phyloP scores from a whole-genome alignment of 2,329 filamentous ascomycete genomes.

The Hypomyces perniciosus region DNA sequence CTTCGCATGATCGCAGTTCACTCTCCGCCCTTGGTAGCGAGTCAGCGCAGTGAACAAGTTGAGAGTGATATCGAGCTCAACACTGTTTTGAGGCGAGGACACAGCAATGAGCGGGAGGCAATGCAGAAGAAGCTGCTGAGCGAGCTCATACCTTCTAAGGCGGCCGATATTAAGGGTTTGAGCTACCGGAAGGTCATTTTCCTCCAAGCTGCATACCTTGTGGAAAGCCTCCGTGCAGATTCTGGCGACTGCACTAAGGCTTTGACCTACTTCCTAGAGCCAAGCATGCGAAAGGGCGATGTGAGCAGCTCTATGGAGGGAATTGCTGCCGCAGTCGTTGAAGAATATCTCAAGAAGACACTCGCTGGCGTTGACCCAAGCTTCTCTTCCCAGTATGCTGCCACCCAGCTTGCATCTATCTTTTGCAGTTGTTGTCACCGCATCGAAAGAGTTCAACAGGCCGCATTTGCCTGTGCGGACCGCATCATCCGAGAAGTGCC shows the following conservation, averaged over 20 bases:
- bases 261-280: constrained; percentile 90
- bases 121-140: constrained; percentile 75
- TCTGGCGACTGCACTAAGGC: constrained; percentile 87
- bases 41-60: constrained; percentile 80
- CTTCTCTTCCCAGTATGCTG: constrained; percentile 89
- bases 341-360: constrained; percentile 72
- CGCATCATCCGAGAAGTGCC: constrained; percentile 79
- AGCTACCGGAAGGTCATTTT: constrained; percentile 91
- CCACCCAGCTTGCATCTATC: constrained; percentile 76
- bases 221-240: constrained; percentile 81
- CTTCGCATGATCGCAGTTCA: constrained; percentile 79
- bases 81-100: constrained; percentile 81
- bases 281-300: constrained; percentile 63
- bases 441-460: constrained; percentile 84
- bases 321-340: constrained; percentile 62
- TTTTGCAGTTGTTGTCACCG: constrained; percentile 90
- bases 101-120: constrained; percentile 69
- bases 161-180: constrained; percentile 71
- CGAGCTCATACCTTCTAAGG: constrained; percentile 67
- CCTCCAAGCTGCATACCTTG: constrained; percentile 79
- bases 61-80: constrained; percentile 98
- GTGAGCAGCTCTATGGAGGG: constrained; percentile 61
- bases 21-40: constrained; percentile 79
- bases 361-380: constrained; percentile 63
- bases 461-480: constrained; percentile 76